A percentile compares a stretch with the other conserved stretches of the same genome.
Evolutionary conservation across 331 rosid species (phyloP).

Genomic region (Pyrus hybrid): DNA sequence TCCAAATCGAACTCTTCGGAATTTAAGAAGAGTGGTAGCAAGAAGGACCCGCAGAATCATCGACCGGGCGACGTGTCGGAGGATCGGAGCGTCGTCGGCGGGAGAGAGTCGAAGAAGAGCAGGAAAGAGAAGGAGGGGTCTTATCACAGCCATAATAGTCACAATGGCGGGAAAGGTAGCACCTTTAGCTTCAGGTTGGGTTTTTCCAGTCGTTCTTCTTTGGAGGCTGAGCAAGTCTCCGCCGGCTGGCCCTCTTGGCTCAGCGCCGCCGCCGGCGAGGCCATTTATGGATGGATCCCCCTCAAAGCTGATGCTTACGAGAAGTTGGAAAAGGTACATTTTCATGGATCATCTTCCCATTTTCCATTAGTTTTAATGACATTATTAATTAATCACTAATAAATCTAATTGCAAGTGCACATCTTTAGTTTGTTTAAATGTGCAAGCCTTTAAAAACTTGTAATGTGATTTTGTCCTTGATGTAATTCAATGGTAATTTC

Average conservation of each 20-base stretch:
- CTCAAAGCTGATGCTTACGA: constrained; percentile 86
- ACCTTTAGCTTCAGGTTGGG: constrained; percentile 49
- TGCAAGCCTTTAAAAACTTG: background rate
- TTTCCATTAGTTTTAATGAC: background rate
- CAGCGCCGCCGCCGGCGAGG: constrained; percentile 67
- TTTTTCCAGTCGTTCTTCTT: constrained; percentile 21
- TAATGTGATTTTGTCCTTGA: background rate
- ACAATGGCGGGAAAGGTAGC: constrained; percentile 21
- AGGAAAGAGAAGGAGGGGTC: constrained; percentile 33
- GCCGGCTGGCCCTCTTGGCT: constrained; percentile 99
- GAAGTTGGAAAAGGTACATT: constrained; percentile 79
- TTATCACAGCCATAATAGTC: background rate
- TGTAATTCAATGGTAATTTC: background rate
- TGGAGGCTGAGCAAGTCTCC: constrained; percentile 80
- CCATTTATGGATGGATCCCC: constrained; percentile 89
- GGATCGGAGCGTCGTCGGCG: constrained; percentile 18
- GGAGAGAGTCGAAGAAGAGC: constrained; percentile 25
- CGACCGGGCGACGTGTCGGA: constrained; percentile 12
- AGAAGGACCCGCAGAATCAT: background rate
- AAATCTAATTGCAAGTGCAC: background rate
- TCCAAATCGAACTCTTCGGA: background rate
- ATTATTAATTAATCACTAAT: background rate
- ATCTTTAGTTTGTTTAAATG: background rate
- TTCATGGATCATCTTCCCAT: background rate
- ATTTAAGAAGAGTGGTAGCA: background rate